A percentile compares a stretch with the other conserved stretches of the same genome.
These are phyloP conservation scores for Laguncularia racemosa DNA, from an alignment of 345 rosid species.

Conservation along the genomic window DNA sequence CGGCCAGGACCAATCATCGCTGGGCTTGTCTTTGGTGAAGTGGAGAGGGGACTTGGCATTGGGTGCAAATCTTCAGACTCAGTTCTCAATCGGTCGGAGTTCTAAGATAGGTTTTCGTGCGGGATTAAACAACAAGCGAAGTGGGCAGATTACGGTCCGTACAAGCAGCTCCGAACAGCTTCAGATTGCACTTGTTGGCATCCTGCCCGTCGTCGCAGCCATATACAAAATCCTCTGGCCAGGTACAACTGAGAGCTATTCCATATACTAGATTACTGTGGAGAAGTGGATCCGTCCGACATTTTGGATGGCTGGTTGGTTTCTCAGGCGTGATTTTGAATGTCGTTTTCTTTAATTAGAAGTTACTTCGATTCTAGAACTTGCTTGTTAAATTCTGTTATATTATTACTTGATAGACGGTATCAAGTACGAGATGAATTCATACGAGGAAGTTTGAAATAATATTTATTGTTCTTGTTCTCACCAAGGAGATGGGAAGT, in stretches of 20 bases:
- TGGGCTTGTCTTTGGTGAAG: constrained; percentile 84
- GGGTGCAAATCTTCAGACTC: constrained; percentile 90
- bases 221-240: constrained; percentile 69
- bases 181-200: constrained; percentile 71
- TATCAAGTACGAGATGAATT: constrained; percentile 8
- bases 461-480: constrained; percentile 2
- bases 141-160: constrained; percentile 71
- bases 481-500: not conserved
- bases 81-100: constrained; percentile 60
- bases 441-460: constrained; percentile 3
- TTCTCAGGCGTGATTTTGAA: not conserved
- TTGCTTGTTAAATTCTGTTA: not conserved
- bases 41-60: constrained; percentile 93
- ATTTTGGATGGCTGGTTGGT: not conserved
- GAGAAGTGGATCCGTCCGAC: not conserved
- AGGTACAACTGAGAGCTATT: constrained; percentile 49
- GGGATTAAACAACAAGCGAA: constrained; percentile 89
- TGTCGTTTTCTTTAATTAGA: not conserved
- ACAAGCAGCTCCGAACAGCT: constrained; percentile 92
- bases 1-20: constrained; percentile 80
- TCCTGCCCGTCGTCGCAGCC: constrained; percentile 64
- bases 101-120: constrained; percentile 83
- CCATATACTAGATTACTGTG: constrained; percentile 51
- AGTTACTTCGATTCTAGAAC: not conserved
- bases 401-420: constrained; percentile 8